Evolutionary conservation across 352 stramenopile species (phyloP), one percentile per base, ranked within the genome.

Genomic region (Phytophthora citrophthora): DNA sequence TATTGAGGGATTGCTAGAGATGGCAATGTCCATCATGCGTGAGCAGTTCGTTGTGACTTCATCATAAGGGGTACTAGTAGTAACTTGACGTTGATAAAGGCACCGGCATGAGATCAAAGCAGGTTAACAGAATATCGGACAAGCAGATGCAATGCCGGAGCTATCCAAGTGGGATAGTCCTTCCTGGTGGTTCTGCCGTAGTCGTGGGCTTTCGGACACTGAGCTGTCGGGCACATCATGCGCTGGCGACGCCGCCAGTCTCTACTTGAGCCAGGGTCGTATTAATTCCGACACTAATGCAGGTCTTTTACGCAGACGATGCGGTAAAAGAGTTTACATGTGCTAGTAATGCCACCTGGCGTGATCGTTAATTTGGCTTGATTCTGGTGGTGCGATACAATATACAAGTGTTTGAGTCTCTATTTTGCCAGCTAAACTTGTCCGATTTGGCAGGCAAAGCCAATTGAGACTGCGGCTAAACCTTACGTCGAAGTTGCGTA

Each of bases 351-450:
- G 18, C n/a, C 2, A 24, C 31, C 2, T 45, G 45, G 29, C 16
- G 20, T 23, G 32, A 5, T 4, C 0, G 11, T 31, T 55, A 55
- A 55, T 55, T 55, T 55, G 48, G 18, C 16, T 55, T 11, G 10
- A 55, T 55, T 55, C 18, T 55, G 48, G 48, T 55, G 48, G 48
- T 55, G 32, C 48, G 20, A 36, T 55, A 55, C 32, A 15, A 45
- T 8, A 34, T 11, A 5, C 48, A n/a, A 55, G 48, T 45, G 4
- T 34, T 1, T 6, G 0, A 24, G 2, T 2, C 20, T 8, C 2
- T 18, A 8, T 34, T 36, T 31, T 34, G 9, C 16, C 18, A 24
- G 5, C 5, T 45, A 55, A 55, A 45, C 4, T 45, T 44, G 18
- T 34, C 11, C 18, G 6, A 45, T 23, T n/a, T 45, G 32, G 6